These are phyloP conservation scores for Quillaja saponaria DNA, from an alignment of 306 rosid species.

Conservation along the genomic window DNA sequence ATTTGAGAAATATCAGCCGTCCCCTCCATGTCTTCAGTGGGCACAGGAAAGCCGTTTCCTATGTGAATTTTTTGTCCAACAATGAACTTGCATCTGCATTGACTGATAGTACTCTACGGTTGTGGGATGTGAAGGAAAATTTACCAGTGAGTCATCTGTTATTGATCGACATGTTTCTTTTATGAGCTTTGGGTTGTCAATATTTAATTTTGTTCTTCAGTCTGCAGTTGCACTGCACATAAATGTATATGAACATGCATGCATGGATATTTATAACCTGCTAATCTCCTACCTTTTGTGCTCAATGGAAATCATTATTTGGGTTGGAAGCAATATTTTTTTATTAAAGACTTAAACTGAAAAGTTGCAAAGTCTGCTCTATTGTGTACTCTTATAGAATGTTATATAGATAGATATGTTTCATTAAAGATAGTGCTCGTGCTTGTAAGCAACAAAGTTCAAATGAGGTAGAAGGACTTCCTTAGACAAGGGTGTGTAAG, in stretches of 20 bases:
- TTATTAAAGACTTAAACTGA: no score
- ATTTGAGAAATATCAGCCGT: conserved; percentile 74
- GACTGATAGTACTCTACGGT: conserved; percentile 85
- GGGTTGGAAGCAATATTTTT: no score
- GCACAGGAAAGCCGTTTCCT: conserved; percentile 89
- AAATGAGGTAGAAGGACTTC: no score
- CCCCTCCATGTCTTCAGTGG: conserved; percentile 91
- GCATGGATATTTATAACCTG: conserved; percentile 1
- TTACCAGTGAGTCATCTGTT: conserved; percentile 58
- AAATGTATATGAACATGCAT: background rate
- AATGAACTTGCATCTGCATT: conserved; percentile 96
- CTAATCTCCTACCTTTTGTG: background rate
- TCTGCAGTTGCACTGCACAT: conserved; percentile 9
- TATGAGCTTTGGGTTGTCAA: conserved; percentile 4
- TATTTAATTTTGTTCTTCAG: conserved; percentile 22
- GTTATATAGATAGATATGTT: no score
- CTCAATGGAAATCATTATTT: no score
- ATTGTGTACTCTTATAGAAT: no score
- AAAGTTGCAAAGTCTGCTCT: no score
- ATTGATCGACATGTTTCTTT: conserved; percentile 3
- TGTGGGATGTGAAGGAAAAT: conserved; percentile 94
- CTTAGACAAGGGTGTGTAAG: no score
- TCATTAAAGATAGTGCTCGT: no score
- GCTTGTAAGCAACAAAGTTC: no score
- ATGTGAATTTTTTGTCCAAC: conserved; percentile 88